Base-by-base conservation (phyloP, 805 yeast genomes). In the Torulaspora maleeae region DNA sequence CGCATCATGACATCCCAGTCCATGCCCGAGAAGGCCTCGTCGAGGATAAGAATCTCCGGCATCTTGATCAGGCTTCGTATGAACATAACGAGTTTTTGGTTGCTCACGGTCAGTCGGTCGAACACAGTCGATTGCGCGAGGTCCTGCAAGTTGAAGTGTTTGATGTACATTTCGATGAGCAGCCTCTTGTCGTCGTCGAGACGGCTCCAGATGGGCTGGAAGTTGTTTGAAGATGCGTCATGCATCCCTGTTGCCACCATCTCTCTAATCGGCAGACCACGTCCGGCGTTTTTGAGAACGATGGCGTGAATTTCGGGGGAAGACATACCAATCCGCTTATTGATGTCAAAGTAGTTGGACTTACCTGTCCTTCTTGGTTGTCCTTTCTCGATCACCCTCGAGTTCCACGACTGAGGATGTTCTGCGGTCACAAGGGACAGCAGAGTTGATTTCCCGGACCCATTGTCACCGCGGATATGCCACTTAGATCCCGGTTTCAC, bases 401-500 rank as follows among this genome's bases (percentile, higher is more conserved):
- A 74, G 53, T 79, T 82, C 98, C 98, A 91, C 1, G 96, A 82
- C 66, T 91, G 96, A 1, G 99, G 99, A 61, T 91, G 99, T 56
- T 91, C 99, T 3, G 95, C 89, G 0, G 96, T 89, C 24, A 91
- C 72, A 37, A 93, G 63, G 2, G 97, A 79, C 12, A 93, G 66
- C 19, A 91, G 67, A 0, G 99, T 93, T 1, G 96, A 86, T 63
- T 91, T 91, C 0, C 99, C 99, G 0, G 95, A 76, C 1, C 99
- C 99, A 54, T 93, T 91, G 47, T 80, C 78, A 2, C 99, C 99
- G 45, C 83, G 70, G 25, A 91, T 73, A 60, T 93, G 95, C 95
- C 97, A 88, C 57, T 78, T 82, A 29, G 87, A 85, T 3, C 95
- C 95, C 35, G 70, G 70, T 3, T 71, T 68, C 10, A 89, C 82